Evolutionary conservation across 2,329 filamentous ascomycete species (phyloP).

Genomic region (Gnomoniopsis smithogilvyi): DNA sequence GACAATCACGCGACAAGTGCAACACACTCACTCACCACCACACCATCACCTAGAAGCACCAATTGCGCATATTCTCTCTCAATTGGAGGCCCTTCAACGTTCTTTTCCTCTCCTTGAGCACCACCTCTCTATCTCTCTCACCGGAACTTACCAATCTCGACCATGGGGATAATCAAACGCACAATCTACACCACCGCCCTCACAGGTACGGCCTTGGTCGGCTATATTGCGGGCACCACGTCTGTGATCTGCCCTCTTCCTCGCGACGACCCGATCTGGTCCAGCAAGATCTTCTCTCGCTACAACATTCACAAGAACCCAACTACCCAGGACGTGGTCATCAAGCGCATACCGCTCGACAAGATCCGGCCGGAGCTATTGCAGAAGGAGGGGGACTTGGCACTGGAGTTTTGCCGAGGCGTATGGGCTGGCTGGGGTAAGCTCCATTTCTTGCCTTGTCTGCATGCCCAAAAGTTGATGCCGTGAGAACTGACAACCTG

Average conservation of each 20-base stretch:
- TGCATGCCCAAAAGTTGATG: too few relatives aligned
- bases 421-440: constrained; percentile 65
- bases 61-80: too few relatives aligned
- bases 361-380: constrained; percentile 65
- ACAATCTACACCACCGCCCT: constrained; percentile 44
- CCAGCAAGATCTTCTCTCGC: constrained; percentile 50
- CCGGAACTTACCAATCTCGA: neutral
- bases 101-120: neutral
- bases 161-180: constrained; percentile 54
- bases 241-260: constrained; percentile 54
- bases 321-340: constrained; percentile 60
- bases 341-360: constrained; percentile 59
- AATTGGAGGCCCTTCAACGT: too few relatives aligned
- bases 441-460: constrained; percentile 23
- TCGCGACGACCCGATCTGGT: constrained; percentile 60
- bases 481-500: too few relatives aligned
- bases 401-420: constrained; percentile 64
- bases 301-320: constrained; percentile 64
- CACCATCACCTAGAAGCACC: too few relatives aligned
- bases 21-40: too few relatives aligned
- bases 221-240: constrained; percentile 52
- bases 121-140: neutral
- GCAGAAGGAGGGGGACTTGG: constrained; percentile 54
- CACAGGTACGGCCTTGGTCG: constrained; percentile 48
- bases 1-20: too few relatives aligned